phyloP scores from a whole-genome alignment of 331 rosid species.

The Phaseolus coccineus region DNA sequence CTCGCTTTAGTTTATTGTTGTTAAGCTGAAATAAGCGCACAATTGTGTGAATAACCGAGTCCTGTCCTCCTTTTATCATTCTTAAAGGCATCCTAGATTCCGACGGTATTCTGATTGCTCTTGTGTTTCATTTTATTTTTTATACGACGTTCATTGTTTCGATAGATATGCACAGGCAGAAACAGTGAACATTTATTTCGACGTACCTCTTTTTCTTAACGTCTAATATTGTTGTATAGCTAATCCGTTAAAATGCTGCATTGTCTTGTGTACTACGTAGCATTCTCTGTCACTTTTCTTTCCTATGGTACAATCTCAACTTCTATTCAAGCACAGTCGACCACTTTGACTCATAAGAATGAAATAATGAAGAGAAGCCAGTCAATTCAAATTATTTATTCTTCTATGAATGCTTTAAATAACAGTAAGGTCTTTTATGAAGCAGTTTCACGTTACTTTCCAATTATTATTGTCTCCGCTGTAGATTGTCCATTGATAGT shows the following conservation, averaged over 20 bases:
- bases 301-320: not conserved
- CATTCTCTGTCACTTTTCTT: constrained; percentile 19
- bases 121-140: constrained; percentile 25
- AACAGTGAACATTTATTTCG: constrained; percentile 5
- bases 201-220: not conserved
- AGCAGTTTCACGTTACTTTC: not conserved
- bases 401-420: not conserved
- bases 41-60: not conserved
- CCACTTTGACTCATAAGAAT: not conserved
- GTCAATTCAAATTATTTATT: constrained; percentile 9
- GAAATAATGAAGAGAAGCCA: not conserved
- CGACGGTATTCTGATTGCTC: constrained; percentile 9
- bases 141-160: not conserved
- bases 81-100: not conserved
- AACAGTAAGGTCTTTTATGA: constrained; percentile 13
- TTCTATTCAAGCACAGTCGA: not conserved
- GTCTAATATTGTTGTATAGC: not conserved
- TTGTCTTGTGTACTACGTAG: not conserved
- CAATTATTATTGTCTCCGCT: not conserved
- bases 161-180: not conserved
- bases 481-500: constrained; percentile 5
- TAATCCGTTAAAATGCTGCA: not conserved
- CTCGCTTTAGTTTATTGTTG: not conserved
- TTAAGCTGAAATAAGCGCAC: constrained; percentile 16
- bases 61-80: constrained; percentile 8